Evolutionary conservation across 768 basidiomycete species (phyloP).

Genomic region (Naganishia friedmannii): DNA sequence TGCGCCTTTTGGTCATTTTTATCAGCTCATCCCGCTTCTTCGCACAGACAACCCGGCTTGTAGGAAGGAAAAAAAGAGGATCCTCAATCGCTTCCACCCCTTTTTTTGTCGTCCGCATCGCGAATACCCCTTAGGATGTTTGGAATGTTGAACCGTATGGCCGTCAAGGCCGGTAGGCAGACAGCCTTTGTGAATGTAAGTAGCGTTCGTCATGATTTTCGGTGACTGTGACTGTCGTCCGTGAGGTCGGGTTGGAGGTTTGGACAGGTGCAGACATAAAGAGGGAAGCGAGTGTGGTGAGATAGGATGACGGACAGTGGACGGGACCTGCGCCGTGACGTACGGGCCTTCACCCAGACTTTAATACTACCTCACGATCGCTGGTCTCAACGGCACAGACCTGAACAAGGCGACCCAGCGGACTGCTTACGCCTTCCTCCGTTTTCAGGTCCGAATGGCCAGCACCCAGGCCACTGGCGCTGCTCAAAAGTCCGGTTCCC

Average conservation of each 20-base stretch:
- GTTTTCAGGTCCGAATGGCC: conserved; percentile 26
- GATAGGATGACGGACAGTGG: not conserved
- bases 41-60: conserved; percentile 4
- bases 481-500: conserved; percentile 33
- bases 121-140: conserved; percentile 13
- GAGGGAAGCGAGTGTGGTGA: not conserved
- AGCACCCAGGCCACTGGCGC: conserved; percentile 23
- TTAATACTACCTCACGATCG: too few relatives aligned
- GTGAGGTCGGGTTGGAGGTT: not conserved
- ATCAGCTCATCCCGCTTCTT: not conserved
- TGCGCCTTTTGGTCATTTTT: too few relatives aligned
- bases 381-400: too few relatives aligned
- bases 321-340: too few relatives aligned
- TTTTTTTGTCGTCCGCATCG: not conserved
- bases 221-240: too few relatives aligned
- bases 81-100: not conserved
- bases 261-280: not conserved
- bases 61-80: conserved; percentile 5
- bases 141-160: conserved; percentile 26
- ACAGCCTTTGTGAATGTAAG: conserved; percentile 25
- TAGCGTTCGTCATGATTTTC: not conserved
- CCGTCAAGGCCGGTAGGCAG: conserved; percentile 28
- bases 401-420: too few relatives aligned
- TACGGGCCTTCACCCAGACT: too few relatives aligned
- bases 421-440: not conserved